Evolutionary conservation across 2,329 filamentous ascomycete species (phyloP), one percentile per base, ranked within the genome.

Genomic region (Neoscytalidium dimidiatum): DNA sequence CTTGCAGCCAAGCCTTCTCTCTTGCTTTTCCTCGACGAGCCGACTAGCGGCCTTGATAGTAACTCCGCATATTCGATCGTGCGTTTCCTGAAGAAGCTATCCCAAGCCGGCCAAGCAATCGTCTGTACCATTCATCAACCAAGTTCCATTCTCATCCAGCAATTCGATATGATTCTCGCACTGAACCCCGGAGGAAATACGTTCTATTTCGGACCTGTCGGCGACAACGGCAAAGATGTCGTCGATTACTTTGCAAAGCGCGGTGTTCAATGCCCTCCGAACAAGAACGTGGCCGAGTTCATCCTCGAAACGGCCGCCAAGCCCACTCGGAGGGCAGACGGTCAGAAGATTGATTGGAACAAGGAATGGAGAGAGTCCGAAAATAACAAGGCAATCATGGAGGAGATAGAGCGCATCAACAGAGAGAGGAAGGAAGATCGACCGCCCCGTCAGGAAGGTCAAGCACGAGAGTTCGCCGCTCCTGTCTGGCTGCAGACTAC

Each of bases 81-180:
- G 64, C 88, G 83, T 2, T 93, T 91, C 74, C 84, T 94, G 58
- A 87, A 85, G 72, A 80, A 83, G 11, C 83, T 93, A 26, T 91
- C 88, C 0, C 85, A 83, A 72, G 83, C 84, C 66, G 86, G 92
- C 72, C 90, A 89, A 66, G 87, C 89, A 70, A 68, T 95, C 33
- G 88, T 96, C 66, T 90, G 90, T 4, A 92, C 90, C 44, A 95
- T 96, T 67, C 92, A 96, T 74, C 92, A 96, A 72, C 92, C 92
- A 0, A 94, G 91, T 0, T 91, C 91, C 0, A 85, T 88, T 0
- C 94, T 90, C 0, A 95, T 92, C 70, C 84, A 89, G 68, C 85
- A 93, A 14, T 96, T 96, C 70, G 91, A 96, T 74, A 92, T 91
- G 73, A 80, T 96, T 0, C 80, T 92, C 38, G 83, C 96, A 1